Evolutionary conservation across 2,329 filamentous ascomycete genomes (phyloP).

Genomic region (Aspergillus bombycis): DNA sequence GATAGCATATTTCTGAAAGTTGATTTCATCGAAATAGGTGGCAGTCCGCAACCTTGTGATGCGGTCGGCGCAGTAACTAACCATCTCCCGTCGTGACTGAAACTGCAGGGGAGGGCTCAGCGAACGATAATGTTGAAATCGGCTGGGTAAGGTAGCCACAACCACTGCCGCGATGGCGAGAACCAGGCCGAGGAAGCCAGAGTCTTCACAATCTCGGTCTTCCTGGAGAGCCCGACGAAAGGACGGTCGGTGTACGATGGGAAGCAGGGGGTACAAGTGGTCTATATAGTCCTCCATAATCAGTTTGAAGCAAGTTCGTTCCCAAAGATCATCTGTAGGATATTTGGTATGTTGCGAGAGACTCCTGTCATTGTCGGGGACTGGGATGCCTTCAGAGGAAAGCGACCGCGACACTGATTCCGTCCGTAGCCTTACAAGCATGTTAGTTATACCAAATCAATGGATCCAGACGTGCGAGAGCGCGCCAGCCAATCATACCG

Average conservation of each 20-base stretch:
- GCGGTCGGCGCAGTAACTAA: slow-evolving; percentile 16
- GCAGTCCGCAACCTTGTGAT: slow-evolving; percentile 12
- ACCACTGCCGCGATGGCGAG: slow-evolving; percentile 17
- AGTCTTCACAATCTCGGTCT: slow-evolving; percentile 12
- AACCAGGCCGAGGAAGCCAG: slow-evolving; percentile 12
- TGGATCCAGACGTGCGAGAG: not conserved
- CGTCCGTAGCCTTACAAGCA: not conserved
- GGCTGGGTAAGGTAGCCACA: slow-evolving; percentile 18
- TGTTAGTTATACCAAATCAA: too few species aligned
- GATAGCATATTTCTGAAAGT: slow-evolving; percentile 40
- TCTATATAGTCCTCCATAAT: slow-evolving; percentile 23
- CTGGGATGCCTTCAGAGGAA: not conserved
- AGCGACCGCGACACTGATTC: not conserved
- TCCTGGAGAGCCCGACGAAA: slow-evolving; percentile 14
- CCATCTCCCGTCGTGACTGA: slow-evolving; percentile 16
- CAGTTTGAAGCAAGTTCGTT: slow-evolving; percentile 12
- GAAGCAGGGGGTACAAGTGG: slow-evolving; percentile 18
- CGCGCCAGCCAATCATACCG: slow-evolving; percentile 2
- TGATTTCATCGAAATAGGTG: slow-evolving; percentile 24
- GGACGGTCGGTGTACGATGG: slow-evolving; percentile 19
- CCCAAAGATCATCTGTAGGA: slow-evolving; percentile 17
- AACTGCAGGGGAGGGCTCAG: slow-evolving; percentile 10
- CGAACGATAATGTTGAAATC: slow-evolving; percentile 14
- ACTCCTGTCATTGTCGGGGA: not conserved
- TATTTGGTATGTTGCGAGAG: not conserved